phyloP scores from a whole-genome alignment of 2,329 filamentous ascomycete genomes.

The Chaetomiaceae sp. region DNA sequence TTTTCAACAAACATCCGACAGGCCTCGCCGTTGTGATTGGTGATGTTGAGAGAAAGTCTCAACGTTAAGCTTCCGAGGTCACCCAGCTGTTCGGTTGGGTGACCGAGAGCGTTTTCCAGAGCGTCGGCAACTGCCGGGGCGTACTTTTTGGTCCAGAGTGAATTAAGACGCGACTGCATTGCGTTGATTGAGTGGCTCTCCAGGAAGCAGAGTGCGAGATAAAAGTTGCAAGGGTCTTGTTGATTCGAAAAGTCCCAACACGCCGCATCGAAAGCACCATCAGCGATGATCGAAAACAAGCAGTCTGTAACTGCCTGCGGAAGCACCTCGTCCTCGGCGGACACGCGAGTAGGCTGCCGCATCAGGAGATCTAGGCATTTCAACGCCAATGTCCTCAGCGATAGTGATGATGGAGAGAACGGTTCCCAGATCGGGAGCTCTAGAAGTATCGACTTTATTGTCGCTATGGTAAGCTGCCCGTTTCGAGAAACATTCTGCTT shows the following conservation, averaged over 20 bases:
- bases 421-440: conserved; percentile 58
- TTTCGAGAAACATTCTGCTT: conserved; percentile 65
- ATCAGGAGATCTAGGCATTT: conserved; percentile 59
- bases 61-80: conserved; percentile 49
- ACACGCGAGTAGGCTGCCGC: conserved; percentile 45
- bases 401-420: conserved; percentile 45
- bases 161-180: conserved; percentile 40
- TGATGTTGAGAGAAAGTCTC: conserved; percentile 76
- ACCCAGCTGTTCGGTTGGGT: conserved; percentile 35
- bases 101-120: conserved; percentile 38
- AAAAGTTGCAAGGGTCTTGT: conserved; percentile 38
- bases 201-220: conserved; percentile 45
- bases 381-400: conserved; percentile 60
- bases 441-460: conserved; percentile 51
- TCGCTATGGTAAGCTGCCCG: conserved; percentile 51
- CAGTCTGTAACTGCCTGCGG: conserved; percentile 44
- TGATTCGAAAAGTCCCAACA: conserved; percentile 36
- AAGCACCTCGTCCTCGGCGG: conserved; percentile 47
- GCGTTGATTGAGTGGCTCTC: conserved; percentile 51
- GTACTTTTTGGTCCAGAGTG: conserved; percentile 46
- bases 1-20: conserved; percentile 66
- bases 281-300: conserved; percentile 44
- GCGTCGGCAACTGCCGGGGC: conserved; percentile 50
- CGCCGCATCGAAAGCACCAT: conserved; percentile 31
- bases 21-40: conserved; percentile 70